phyloP scores from a whole-genome alignment of 345 rosid species.

The Excoecaria agallocha region DNA sequence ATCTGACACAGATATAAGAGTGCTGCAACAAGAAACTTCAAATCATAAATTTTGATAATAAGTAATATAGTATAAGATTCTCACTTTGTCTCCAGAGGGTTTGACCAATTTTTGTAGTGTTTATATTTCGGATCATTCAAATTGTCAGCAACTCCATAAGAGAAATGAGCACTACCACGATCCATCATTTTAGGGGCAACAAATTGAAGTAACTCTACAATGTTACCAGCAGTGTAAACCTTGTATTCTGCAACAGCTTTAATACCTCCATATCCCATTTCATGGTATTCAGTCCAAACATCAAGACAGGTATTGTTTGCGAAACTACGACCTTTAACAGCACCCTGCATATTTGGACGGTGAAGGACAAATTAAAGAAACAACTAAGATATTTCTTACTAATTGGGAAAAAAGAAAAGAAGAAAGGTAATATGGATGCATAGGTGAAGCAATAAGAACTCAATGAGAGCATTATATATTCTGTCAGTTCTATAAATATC shows the following conservation, averaged over 20 bases:
- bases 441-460: background rate
- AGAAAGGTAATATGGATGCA: background rate
- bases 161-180: constrained; percentile 82
- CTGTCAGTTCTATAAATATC: constrained; percentile 1
- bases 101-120: constrained; percentile 89
- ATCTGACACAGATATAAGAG: background rate
- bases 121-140: constrained; percentile 81
- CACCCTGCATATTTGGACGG: constrained; percentile 52
- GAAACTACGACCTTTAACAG: constrained; percentile 62
- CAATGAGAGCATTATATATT: background rate
- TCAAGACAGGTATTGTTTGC: constrained; percentile 75
- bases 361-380: background rate
- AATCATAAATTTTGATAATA: background rate
- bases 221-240: constrained; percentile 68
- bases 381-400: background rate
- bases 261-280: constrained; percentile 82
- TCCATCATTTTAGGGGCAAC: constrained; percentile 97
- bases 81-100: constrained; percentile 90
- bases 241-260: constrained; percentile 78
- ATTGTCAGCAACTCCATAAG: constrained; percentile 89
- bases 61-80: constrained; percentile 20
- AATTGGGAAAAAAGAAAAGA: background rate
- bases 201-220: constrained; percentile 63
- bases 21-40: background rate
- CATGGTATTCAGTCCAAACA: constrained; percentile 94